These are phyloP conservation scores for Malus hybrid DNA, from an alignment of 331 rosid genomes.

Conservation along the genomic window DNA sequence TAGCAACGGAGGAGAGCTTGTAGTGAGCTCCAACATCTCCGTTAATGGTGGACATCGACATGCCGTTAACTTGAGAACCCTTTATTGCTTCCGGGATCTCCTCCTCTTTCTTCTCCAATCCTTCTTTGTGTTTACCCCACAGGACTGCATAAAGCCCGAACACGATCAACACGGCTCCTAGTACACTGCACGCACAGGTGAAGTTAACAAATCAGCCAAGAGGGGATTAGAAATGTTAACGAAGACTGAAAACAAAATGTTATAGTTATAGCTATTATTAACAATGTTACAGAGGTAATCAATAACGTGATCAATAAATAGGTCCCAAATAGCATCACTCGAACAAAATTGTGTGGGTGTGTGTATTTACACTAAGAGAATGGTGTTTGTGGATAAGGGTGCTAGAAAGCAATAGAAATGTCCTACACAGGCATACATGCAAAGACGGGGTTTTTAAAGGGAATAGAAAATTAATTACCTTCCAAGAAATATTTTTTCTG, in stretches of 20 bases:
- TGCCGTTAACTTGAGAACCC: conserved; percentile 20
- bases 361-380: background rate
- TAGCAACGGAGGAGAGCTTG: conserved; percentile 22
- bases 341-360: too few relatives aligned
- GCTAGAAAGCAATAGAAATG: background rate
- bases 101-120: conserved; percentile 30
- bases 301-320: too few relatives aligned
- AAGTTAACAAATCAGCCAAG: background rate
- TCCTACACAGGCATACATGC: too few relatives aligned
- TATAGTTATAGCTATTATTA: too few relatives aligned
- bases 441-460: too few relatives aligned
- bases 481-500: conserved; percentile 79
- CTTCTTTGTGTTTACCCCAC: conserved; percentile 92
- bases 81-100: conserved; percentile 47
- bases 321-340: too few relatives aligned
- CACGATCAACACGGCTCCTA: conserved; percentile 69
- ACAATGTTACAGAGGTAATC: too few relatives aligned
- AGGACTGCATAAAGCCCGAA: conserved; percentile 71
- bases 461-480: conserved; percentile 43
- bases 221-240: too few relatives aligned
- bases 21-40: conserved; percentile 20
- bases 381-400: background rate
- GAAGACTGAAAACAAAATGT: too few relatives aligned
- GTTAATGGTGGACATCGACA: background rate
- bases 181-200: conserved; percentile 42